phyloP scores from a whole-genome alignment of 2,329 filamentous ascomycete species.

The Cryoendolithus antarcticus region DNA sequence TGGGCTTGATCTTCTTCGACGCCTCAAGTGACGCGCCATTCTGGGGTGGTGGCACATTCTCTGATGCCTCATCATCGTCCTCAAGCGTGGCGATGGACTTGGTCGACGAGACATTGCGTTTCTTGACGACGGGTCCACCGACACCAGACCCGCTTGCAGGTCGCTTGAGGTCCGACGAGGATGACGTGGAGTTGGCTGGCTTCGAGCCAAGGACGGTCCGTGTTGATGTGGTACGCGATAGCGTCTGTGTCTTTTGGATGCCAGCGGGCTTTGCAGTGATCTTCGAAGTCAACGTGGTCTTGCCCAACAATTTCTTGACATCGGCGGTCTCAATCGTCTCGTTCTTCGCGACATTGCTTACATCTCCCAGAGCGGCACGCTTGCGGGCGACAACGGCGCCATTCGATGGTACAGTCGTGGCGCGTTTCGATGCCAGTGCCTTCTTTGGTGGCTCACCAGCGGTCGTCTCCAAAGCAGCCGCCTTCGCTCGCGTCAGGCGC shows the following conservation, averaged over 20 bases:
- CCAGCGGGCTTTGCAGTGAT: conserved; percentile 59
- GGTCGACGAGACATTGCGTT: conserved; percentile 46
- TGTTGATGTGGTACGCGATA: conserved; percentile 29
- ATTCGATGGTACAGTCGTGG: conserved; percentile 29
- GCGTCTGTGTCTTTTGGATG: conserved; percentile 50
- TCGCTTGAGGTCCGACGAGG: conserved; percentile 52
- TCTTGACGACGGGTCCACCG: conserved; percentile 53
- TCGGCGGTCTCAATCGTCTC: conserved; percentile 52
- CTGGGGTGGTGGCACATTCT: conserved; percentile 58
- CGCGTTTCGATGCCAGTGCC: conserved; percentile 32
- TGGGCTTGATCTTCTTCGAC: conserved; percentile 33
- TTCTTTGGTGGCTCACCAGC: conserved; percentile 50
- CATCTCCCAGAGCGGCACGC: conserved; percentile 78
- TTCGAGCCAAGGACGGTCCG: conserved; percentile 55
- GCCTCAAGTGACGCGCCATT: conserved; percentile 21
- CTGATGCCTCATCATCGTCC: conserved; percentile 42
- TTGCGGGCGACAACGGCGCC: conserved; percentile 41
- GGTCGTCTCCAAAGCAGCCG: conserved; percentile 49
- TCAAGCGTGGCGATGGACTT: conserved; percentile 35
- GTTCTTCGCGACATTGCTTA: conserved; percentile 85
- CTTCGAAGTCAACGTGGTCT: conserved; percentile 65
- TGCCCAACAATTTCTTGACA: conserved; percentile 37
- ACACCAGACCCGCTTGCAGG: conserved; percentile 60
- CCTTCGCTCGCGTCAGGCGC: conserved; percentile 86
- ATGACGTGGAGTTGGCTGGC: conserved; percentile 47